phyloP scores from a whole-genome alignment of 192 early-diverging fungal species.

The Backusella luteola region DNA sequence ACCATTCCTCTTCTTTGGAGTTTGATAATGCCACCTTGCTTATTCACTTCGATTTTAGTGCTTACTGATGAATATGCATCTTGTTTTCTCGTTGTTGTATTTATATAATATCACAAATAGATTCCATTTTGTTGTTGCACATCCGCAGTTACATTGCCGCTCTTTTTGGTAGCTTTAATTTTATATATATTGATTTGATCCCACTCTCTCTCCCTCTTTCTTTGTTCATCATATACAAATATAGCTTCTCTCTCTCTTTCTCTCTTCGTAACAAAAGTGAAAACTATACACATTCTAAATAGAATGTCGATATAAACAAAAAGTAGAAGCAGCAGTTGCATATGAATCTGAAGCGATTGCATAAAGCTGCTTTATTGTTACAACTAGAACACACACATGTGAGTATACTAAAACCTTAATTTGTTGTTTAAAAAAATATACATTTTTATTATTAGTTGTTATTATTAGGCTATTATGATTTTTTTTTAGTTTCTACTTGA shows the following conservation, averaged over 20 bases:
- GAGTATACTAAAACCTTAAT: background rate
- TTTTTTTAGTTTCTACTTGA: background rate
- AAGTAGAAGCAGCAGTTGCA: background rate
- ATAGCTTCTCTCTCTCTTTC: background rate
- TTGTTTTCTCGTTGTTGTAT: background rate
- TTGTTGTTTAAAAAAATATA: background rate
- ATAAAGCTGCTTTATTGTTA: background rate
- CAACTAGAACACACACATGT: background rate
- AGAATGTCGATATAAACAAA: background rate
- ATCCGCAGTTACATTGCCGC: background rate
- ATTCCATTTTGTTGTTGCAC: background rate
- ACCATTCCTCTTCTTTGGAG: too few relatives aligned
- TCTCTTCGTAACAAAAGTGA: background rate
- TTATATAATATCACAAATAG: background rate
- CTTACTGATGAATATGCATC: background rate
- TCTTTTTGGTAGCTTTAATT: background rate
- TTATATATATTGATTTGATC: background rate
- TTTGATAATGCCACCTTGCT: too few relatives aligned
- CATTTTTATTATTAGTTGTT: background rate
- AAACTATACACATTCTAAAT: too few relatives aligned
- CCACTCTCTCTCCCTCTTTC: background rate
- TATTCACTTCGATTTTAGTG: background rate
- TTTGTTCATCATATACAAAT: background rate
- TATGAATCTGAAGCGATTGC: background rate
- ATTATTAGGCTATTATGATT: background rate